Conservation (phyloP, 2,329 filamentous ascomycete species). For the Aphanocladium album region DNA sequence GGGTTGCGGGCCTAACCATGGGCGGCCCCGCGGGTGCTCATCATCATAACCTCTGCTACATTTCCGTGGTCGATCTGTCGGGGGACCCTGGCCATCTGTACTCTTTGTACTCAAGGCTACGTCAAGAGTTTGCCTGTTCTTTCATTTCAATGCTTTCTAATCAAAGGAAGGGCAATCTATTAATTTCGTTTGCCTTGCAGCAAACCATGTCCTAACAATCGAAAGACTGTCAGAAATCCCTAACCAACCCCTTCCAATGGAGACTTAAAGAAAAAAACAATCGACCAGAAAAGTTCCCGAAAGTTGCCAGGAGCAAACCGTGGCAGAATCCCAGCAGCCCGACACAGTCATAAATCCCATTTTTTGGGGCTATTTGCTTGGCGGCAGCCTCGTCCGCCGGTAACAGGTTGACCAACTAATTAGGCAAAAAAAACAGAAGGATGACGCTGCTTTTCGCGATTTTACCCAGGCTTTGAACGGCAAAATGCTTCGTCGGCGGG, state of each 20-base stretch:
- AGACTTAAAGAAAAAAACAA: too few relatives aligned
- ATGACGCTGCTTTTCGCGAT: too few relatives aligned
- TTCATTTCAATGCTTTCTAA: neutral
- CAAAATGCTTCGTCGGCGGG: neutral
- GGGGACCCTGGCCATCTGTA: neutral
- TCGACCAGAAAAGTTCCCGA: too few relatives aligned
- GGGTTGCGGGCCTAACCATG: neutral
- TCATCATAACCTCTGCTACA: neutral
- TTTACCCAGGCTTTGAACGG: too few relatives aligned
- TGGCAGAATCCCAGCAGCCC: neutral
- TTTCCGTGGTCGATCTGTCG: neutral
- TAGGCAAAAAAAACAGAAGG: neutral
- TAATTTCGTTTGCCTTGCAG: neutral
- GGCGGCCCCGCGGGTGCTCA: neutral
- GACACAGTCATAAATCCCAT: neutral
- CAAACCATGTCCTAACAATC: neutral
- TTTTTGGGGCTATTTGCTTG: neutral
- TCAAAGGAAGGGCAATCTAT: neutral
- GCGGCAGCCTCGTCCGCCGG: neutral
- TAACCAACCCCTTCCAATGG: too few relatives aligned
- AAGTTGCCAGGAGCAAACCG: too few relatives aligned
- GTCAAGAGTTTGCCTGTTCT: neutral
- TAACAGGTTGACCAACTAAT: too few relatives aligned
- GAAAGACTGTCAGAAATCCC: neutral
- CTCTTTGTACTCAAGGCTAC: neutral